Evolutionary conservation across 352 stramenopile species (phyloP).

Genomic region (Pythium aristosporum): DNA sequence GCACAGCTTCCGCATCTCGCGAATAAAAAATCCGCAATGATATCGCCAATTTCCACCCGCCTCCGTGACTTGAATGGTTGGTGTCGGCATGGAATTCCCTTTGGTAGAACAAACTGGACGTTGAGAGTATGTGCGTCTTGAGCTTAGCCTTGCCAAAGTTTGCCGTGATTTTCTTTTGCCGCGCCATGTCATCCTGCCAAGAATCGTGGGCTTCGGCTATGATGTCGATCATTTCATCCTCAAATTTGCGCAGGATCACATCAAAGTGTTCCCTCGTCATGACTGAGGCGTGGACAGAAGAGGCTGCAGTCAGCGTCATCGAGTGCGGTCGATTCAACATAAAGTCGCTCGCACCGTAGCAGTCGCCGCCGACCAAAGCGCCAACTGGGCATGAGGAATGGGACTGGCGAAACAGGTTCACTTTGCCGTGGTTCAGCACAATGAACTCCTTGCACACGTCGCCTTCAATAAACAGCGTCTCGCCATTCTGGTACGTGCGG

Average conservation of each 20-base stretch:
- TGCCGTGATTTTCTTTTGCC: constrained; percentile 32
- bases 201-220: constrained; percentile 39
- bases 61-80: background rate
- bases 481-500: constrained; percentile 66
- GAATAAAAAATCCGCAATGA: background rate
- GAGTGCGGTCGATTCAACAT: constrained; percentile 44
- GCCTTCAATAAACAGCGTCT: constrained; percentile 66
- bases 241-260: constrained; percentile 55
- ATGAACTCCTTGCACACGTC: constrained; percentile 74
- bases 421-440: constrained; percentile 54
- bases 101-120: constrained; percentile 54
- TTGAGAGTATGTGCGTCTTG: constrained; percentile 47
- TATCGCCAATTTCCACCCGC: background rate
- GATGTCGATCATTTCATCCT: constrained; percentile 54
- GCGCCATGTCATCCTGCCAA: constrained; percentile 40
- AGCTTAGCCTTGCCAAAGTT: constrained; percentile 61
- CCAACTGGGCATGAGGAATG: constrained; percentile 45
- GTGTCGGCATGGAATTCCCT: constrained; percentile 27
- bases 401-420: constrained; percentile 62
- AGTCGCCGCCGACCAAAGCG: constrained; percentile 60
- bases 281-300: constrained; percentile 55
- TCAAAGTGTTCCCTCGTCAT: constrained; percentile 80
- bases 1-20: constrained; percentile 19
- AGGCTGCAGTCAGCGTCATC: constrained; percentile 48
- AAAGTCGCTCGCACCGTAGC: constrained; percentile 70